Conservation (phyloP, 345 rosid genomes). For the Citrus maxima region DNA sequence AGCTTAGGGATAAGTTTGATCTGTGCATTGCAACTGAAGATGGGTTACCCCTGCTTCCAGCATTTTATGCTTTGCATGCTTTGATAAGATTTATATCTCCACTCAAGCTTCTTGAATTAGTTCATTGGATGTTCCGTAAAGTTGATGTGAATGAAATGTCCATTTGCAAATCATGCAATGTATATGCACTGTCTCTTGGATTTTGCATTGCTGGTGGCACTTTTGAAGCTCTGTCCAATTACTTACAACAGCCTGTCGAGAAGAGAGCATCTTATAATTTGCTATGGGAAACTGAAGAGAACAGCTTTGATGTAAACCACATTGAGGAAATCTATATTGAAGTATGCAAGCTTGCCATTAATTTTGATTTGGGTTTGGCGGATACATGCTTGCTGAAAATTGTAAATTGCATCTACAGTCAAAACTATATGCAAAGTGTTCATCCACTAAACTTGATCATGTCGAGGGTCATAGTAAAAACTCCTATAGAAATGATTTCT, state of each 20-base stretch:
- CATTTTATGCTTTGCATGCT: slow-evolving; percentile 51
- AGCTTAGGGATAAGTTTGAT: slow-evolving; percentile 42
- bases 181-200: slow-evolving; percentile 44
- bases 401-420: slow-evolving; percentile 38
- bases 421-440: slow-evolving; percentile 33
- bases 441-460: slow-evolving; percentile 58
- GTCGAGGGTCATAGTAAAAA: slow-evolving; percentile 45
- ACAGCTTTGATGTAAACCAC: slow-evolving; percentile 39
- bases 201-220: slow-evolving; percentile 63
- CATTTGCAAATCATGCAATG: slow-evolving; percentile 23
- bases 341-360: slow-evolving; percentile 53
- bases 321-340: slow-evolving; percentile 60
- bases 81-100: slow-evolving; percentile 62
- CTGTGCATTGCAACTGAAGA: slow-evolving; percentile 43
- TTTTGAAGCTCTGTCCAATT: slow-evolving; percentile 51
- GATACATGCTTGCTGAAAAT: slow-evolving; percentile 68
- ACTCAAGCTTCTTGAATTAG: slow-evolving; percentile 61
- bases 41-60: slow-evolving; percentile 44
- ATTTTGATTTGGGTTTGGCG: slow-evolving; percentile 42
- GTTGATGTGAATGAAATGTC: slow-evolving; percentile 27
- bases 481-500: slow-evolving; percentile 62
- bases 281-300: slow-evolving; percentile 54
- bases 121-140: slow-evolving; percentile 51
- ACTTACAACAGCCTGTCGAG: slow-evolving; percentile 46
- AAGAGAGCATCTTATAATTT: slow-evolving; percentile 39